Evolutionary conservation across 768 basidiomycete species (phyloP).

Genomic region (Trametes cubensis): DNA sequence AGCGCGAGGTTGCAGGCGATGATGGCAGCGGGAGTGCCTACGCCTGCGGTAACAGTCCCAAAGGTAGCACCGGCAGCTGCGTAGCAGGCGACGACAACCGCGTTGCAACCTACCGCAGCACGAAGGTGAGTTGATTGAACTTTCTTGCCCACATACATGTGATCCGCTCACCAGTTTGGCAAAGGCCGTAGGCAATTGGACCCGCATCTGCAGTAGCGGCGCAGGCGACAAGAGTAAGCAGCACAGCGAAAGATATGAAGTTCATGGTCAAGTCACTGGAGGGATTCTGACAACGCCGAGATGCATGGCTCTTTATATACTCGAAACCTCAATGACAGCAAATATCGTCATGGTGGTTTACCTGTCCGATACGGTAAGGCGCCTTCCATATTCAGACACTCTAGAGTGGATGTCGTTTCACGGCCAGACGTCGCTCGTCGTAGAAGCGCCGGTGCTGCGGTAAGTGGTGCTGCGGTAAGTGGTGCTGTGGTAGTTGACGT

Average conservation of each 20-base stretch:
- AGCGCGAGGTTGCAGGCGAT: conserved; percentile 47
- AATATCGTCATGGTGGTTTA: too few relatives aligned
- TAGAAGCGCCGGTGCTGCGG: too few relatives aligned
- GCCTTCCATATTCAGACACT: too few relatives aligned
- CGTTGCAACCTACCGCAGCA: conserved; percentile 37
- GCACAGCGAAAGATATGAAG: conserved; percentile 4
- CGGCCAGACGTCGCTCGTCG: too few relatives aligned
- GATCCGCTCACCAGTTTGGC: conserved; percentile 44
- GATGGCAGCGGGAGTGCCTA: conserved; percentile 41
- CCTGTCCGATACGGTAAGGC: too few relatives aligned
- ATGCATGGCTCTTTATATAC: too few relatives aligned
- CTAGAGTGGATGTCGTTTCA: too few relatives aligned
- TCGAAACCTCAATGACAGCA: too few relatives aligned
- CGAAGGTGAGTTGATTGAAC: conserved; percentile 26
- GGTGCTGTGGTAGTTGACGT: too few relatives aligned
- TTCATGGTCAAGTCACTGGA: conserved; percentile 10
- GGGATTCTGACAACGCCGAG: too few relatives aligned
- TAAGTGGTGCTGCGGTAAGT: too few relatives aligned
- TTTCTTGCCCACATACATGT: conserved; percentile 25
- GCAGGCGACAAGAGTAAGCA: conserved; percentile 1
- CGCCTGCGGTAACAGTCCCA: conserved; percentile 44
- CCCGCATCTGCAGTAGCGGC: conserved; percentile 29
- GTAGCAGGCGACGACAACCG: conserved; percentile 46
- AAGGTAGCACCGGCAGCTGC: conserved; percentile 46
- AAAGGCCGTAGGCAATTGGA: conserved; percentile 43